Conservation (phyloP, 306 rosid genomes). For the Clitoria ternatea region DNA sequence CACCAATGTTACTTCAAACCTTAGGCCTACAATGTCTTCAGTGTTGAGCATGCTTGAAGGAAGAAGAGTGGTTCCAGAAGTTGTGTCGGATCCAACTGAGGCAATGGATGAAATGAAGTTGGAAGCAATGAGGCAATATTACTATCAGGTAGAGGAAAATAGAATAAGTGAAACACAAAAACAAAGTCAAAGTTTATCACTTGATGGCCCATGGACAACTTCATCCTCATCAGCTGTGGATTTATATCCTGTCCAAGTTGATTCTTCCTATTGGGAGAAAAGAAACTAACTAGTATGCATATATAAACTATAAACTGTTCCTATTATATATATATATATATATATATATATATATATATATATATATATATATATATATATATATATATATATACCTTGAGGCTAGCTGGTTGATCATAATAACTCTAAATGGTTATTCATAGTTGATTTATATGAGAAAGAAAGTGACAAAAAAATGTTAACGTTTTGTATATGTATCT, state of each 20-base stretch:
- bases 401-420: too few species aligned
- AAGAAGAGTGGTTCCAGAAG: slow-evolving; percentile 2
- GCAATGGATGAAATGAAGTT: slow-evolving; percentile 24
- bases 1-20: slow-evolving; percentile 16
- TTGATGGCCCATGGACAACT: background rate
- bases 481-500: too few species aligned
- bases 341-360: too few species aligned
- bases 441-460: too few species aligned
- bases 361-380: too few species aligned
- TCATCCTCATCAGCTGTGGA: slow-evolving; percentile 18
- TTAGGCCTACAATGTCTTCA: slow-evolving; percentile 32
- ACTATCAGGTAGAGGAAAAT: slow-evolving; percentile 19
- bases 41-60: slow-evolving; percentile 41
- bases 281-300: too few species aligned
- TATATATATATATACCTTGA: too few species aligned
- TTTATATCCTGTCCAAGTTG: background rate
- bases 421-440: too few species aligned
- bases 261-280: slow-evolving; percentile 26
- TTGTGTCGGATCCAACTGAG: slow-evolving; percentile 22
- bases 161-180: background rate
- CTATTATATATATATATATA: too few species aligned
- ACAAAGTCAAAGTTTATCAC: background rate
- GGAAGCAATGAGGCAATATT: slow-evolving; percentile 25
- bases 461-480: too few species aligned
- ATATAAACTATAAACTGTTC: too few species aligned